Base-by-base conservation (phyloP, 2,329 filamentous ascomycete genomes). In the Arthroderma sp. region DNA sequence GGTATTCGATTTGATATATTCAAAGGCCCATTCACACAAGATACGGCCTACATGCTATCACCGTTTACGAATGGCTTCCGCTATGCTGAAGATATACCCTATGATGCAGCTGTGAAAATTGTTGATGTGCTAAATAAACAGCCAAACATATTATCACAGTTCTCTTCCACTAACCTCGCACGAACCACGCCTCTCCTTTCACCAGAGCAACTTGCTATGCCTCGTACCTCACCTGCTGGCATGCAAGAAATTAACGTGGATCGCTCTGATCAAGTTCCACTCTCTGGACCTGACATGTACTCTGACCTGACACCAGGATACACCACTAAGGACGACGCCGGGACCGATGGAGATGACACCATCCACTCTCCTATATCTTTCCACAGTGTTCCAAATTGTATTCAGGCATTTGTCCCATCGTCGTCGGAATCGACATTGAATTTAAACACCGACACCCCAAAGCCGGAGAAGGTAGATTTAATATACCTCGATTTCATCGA, bases 1-100 rank as follows among this genome's bases (percentile, higher is more conserved):
- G 85, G 84, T 3, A 79, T 98, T 52, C 83, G 91, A 38, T 98
- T 96, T 62, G 91, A 98, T 61, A 84, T 98, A 49, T 94, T 95
- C 71, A 79, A 89, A 61, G 91, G 91, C 0, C 71, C 81, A 0
- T 96, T 96, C 58, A 96, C 91, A 0, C 78, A 79, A 34, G 91
- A 98, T 60, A 82, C 81, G 3, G 86, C 83, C 0, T 96, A 79
- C 58, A 81, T 89, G 34, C 74, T 96, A 29, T 93, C 84, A 6
- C 91, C 91, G 0, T 98, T 98, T 60, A 78, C 77, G 1, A 94
- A 82, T 62, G 77, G 75, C 1, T 83, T 95, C 61, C 71, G 74
- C 28, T 86, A 80, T 53, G 71, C 95, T 42, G 79, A 82, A 43
- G 78, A 93, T 54, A 83, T 98, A 4, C 85, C 88, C 0, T 93